Evolutionary conservation across 805 yeast species (phyloP).

Genomic region (Metschnikowia borealis): DNA sequence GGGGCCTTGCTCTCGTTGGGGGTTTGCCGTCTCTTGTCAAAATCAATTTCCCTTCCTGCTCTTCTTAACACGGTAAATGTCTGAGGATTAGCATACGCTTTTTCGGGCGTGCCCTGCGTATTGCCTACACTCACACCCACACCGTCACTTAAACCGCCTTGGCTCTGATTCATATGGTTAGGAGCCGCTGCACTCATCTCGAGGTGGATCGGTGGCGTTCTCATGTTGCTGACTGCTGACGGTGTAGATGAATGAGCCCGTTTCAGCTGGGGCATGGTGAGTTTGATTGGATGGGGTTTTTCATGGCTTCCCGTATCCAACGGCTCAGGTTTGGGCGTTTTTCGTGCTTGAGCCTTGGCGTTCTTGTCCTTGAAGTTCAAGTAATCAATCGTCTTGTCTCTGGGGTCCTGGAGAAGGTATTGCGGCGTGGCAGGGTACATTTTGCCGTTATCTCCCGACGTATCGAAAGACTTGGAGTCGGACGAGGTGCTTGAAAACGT

Average conservation of each 20-base stretch:
- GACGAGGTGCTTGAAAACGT: constrained; percentile 50
- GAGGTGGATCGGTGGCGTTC: constrained; percentile 4
- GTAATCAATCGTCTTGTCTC: constrained; percentile 47
- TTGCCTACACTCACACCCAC: too few species aligned
- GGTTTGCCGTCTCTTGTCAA: constrained; percentile 72
- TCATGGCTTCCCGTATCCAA: not conserved
- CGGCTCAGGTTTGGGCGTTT: not conserved
- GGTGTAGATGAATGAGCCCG: constrained; percentile 7
- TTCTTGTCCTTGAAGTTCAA: constrained; percentile 49
- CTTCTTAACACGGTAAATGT: constrained; percentile 67
- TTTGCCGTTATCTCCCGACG: constrained; percentile 39
- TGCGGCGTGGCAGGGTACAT: constrained; percentile 67
- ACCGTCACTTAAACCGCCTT: too few species aligned
- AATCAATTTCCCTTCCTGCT: constrained; percentile 71
- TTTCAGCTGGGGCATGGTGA: constrained; percentile 16
- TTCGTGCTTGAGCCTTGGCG: not conserved
- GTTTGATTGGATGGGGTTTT: constrained; percentile 9
- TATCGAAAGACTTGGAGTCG: constrained; percentile 51
- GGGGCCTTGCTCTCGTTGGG: constrained; percentile 56
- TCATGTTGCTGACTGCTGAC: constrained; percentile 3
- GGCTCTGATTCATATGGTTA: too few species aligned
- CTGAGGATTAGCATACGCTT: not conserved
- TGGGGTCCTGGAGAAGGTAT: constrained; percentile 46
- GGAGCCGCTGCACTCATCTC: too few species aligned
- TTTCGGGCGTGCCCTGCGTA: not conserved